A percentile compares a stretch with the other conserved stretches of the same genome.
phyloP scores from a whole-genome alignment of 1,139 yeast genomes.

The Saccharomyces hybrid region DNA sequence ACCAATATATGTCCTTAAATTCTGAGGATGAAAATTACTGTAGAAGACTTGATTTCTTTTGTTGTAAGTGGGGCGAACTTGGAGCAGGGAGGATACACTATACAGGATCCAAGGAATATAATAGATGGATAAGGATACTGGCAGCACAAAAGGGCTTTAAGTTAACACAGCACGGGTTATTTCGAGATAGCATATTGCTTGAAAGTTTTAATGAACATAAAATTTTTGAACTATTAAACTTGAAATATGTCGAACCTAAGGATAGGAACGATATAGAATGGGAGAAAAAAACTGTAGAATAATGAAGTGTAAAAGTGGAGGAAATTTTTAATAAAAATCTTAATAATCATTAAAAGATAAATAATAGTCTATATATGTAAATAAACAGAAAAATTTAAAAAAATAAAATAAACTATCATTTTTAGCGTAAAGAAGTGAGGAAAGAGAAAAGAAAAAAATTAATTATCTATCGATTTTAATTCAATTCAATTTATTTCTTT shows the following conservation, averaged over 20 bases:
- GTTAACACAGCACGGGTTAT: constrained; percentile 47
- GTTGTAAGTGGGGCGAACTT: constrained; percentile 42
- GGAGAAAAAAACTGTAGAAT: not conserved
- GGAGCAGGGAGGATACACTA: constrained; percentile 53
- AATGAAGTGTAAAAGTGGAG: not conserved
- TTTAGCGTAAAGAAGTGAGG: not conserved
- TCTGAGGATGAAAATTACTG: constrained; percentile 31
- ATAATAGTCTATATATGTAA: not conserved
- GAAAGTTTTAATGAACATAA: constrained; percentile 43
- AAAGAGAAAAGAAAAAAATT: not conserved
- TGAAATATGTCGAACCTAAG: constrained; percentile 41
- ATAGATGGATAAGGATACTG: constrained; percentile 41
- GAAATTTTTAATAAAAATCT: not conserved
- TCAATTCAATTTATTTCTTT: constrained; percentile 37
- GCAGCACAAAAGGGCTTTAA: constrained; percentile 41
- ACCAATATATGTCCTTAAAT: constrained; percentile 20
- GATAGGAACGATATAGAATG: constrained; percentile 27
- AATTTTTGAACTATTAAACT: constrained; percentile 43
- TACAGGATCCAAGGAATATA: constrained; percentile 52
- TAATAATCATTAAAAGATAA: constrained; percentile 1
- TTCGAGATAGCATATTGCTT: constrained; percentile 29
- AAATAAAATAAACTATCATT: not conserved
- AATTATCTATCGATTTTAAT: not conserved
- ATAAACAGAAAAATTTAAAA: not conserved
- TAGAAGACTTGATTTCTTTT: constrained; percentile 50